phyloP scores from a whole-genome alignment of 177 flowering plant genomes.

The Vitis hybrid region DNA sequence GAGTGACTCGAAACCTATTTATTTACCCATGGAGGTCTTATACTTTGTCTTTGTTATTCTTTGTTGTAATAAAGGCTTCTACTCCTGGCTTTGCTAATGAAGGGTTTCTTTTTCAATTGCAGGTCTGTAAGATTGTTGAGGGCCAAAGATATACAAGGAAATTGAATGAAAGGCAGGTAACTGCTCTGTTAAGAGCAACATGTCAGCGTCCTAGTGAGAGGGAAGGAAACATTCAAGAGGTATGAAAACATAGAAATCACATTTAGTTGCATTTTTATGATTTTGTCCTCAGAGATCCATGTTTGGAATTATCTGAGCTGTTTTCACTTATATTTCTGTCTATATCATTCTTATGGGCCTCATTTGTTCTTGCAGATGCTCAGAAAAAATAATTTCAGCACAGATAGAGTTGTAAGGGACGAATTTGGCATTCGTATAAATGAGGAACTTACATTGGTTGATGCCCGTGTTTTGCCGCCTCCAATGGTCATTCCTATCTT shows the following conservation, averaged over 20 bases:
- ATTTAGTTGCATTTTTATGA: no score
- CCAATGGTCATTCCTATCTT: constrained; percentile 51
- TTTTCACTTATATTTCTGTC: background rate
- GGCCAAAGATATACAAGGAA: constrained; percentile 66
- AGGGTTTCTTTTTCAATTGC: background rate
- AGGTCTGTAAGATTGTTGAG: constrained; percentile 55
- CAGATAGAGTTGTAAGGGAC: constrained; percentile 23
- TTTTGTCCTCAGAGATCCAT: no score
- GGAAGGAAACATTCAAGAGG: constrained; percentile 39
- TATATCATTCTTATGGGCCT: background rate
- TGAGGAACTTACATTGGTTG: constrained; percentile 29
- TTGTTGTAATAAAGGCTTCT: background rate
- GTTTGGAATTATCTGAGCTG: no score
- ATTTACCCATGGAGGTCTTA: constrained; percentile 87
- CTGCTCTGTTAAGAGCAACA: constrained; percentile 57
- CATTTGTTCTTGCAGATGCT: constrained; percentile 39
- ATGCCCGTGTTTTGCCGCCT: constrained; percentile 73
- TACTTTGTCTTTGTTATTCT: background rate
- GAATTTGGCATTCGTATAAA: constrained; percentile 69
- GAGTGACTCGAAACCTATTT: constrained; percentile 41
- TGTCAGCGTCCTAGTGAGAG: constrained; percentile 67
- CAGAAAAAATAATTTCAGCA: constrained; percentile 23
- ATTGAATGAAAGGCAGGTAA: constrained; percentile 69
- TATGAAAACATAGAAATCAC: constrained; percentile 1
- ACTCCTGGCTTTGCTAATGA: background rate